Evolutionary conservation across 2,329 filamentous ascomycete genomes (phyloP), one percentile per base, ranked within the genome.

Genomic region (Colletotrichum neosansevieriae): DNA sequence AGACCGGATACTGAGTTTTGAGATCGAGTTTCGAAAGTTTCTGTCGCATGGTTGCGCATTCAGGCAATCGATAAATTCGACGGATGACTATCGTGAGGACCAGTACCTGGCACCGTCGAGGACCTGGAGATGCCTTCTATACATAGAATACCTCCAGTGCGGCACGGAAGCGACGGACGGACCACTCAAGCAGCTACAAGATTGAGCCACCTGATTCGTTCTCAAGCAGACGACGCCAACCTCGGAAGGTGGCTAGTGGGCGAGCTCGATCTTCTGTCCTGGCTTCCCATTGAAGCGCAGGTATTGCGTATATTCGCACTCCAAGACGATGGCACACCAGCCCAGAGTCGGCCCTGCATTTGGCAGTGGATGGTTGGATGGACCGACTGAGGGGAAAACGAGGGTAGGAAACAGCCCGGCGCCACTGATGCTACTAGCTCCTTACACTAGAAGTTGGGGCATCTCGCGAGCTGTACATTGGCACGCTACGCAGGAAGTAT

Each of bases 71-170:
- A 38, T 50, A 29, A 29, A 29, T 29, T 6, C 29, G 17, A 15
- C 29, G 19, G 19, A 17, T 15, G 11, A 44, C 6, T n/a, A 50
- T 40, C 21, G 38, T 21, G 36, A 61, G n/a, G 36, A 40, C 15
- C 38, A 32, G 42, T 36, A 57, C 53, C 21, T n/a, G 21, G 29
- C 29, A 7, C 7, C 29, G 6, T 29, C 29, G 29, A 29, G 29
- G 44, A 21, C 36, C 24, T 47, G 53, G 59, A 68, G 53, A 68
- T 54, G 19, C 9, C 38, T 65, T 68, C 65, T 65, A n/a, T n/a
- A n/a, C n/a, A n/a, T n/a, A 59, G 65, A 68, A 65, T 68, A 12
- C 12, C 58, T 68, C 54, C 61, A 47, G 21, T 38, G 54, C 65
- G 45, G 60, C 64, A 58, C 32, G 29, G 19, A 51, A 34, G 19